Base-by-base conservation (phyloP, 2,329 filamentous ascomycete genomes). In the Leptoxyphium fumago region DNA sequence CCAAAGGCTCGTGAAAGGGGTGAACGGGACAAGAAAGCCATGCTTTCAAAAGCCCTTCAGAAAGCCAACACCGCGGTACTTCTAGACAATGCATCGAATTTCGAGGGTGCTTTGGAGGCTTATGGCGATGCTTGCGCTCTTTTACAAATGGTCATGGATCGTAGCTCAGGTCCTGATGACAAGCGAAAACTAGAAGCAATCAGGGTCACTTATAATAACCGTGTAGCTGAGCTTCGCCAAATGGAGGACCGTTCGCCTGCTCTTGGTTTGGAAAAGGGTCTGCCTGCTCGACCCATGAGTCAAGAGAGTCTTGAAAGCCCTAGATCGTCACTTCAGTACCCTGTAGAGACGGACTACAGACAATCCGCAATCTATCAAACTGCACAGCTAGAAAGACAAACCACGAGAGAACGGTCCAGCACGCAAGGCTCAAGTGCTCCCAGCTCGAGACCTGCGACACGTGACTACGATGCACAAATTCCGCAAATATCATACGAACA, bases 51-150 rank as follows among this genome's bases (percentile, higher is more conserved):
- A 54, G 91, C 91, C 1, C 69, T 98, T 44, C 83, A 94, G 60
- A 94, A 95, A 65, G 91, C 91, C 41, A 95, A 98, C 58, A 89
- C 85, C 10, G 91, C 91, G 17, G 91, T 98, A 21, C 75, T 95
- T 52, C 75, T 98, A 36, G 91, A 98, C 65, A 96, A 95, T 73
- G 87, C 86, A 11, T 84, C 91, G 56, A 94, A 96, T 58, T 89
- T 91, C 50, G 84, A 89, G 60, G 87, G 85, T 36, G 91, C 91
- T 14, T 80, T 93, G 59, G 78, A 86, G 55, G 87, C 89, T 11
- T 98, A 98, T 60, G 72, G 76, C 10, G 91, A 98, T 64, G 91
- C 93, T 3, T 98, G 91, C 59, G 76, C 80, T 44, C 70, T 98
- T 46, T 68, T 98, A 44, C 82, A 89, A 52, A 80, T 93, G 56